Conservation (phyloP, 2,329 filamentous ascomycete species). For the Coniochaeta prunicola region DNA sequence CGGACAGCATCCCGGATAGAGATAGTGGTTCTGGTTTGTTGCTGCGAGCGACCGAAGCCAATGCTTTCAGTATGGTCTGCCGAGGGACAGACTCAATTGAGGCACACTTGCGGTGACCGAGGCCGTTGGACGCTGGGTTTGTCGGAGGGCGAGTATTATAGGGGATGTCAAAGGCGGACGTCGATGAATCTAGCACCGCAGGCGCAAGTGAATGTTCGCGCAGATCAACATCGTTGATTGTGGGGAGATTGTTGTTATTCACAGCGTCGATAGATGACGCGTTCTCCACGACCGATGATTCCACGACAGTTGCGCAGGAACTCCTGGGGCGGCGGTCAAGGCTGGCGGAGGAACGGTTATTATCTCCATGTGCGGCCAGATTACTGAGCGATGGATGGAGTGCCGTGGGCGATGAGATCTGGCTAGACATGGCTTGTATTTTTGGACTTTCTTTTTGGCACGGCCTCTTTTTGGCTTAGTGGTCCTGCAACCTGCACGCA, state of each 20-base stretch:
- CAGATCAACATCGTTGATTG: not conserved
- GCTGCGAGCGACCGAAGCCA: constrained; percentile 59
- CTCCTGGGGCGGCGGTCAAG: constrained; percentile 15
- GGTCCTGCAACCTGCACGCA: not conserved
- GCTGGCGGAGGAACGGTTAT: constrained; percentile 16
- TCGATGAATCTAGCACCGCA: not conserved
- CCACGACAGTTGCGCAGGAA: constrained; percentile 15
- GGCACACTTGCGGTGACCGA: constrained; percentile 37
- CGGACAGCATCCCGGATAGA: constrained; percentile 51
- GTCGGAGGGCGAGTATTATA: not conserved
- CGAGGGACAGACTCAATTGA: constrained; percentile 64
- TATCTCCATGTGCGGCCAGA: constrained; percentile 17
- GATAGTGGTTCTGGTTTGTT: constrained; percentile 57
- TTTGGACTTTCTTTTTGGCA: not conserved
- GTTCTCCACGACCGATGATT: constrained; percentile 12
- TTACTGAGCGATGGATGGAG: constrained; percentile 44
- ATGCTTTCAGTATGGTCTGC: constrained; percentile 76
- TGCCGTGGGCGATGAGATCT: constrained; percentile 36
- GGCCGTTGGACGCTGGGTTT: not conserved
- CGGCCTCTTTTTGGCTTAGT: not conserved
- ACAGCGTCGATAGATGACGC: not conserved
- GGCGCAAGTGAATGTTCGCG: not conserved
- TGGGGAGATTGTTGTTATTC: not conserved
- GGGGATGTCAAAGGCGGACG: not conserved
- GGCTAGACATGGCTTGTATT: constrained; percentile 26